Evolutionary conservation across 2,329 filamentous ascomycete genomes (phyloP), one percentile per base, ranked within the genome.

Genomic region (Fusarium globosum): DNA sequence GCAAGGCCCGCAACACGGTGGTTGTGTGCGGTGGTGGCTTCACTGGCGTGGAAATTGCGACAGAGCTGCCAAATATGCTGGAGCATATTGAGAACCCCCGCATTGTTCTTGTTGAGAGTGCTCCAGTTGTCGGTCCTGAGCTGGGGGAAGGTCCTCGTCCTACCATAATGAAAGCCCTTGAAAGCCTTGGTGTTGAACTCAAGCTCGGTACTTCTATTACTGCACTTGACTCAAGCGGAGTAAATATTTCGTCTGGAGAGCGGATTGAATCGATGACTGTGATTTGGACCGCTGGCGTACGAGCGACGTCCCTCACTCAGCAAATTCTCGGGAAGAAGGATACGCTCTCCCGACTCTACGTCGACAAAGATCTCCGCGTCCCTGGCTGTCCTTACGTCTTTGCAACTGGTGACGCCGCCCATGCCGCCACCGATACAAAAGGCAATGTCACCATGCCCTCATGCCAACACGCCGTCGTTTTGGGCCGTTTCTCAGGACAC

Each of bases 241-340:
- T 83, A 0, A 76, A 61, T 1, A 71, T 81, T 5, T 58, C 68
- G 4, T 78, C 74, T 2, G 82, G 81, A 2, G 81, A 83, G 58
- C 72, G 56, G 14, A 83, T 84, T 46, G 71, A 78, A 13, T 70
- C 81, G 1, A 62, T 74, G 20, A 84, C 82, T 0, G 76, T 76
- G 2, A 69, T 84, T 11, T 84, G 83, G 82, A 83, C 83, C 1
- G 82, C 80, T 1, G 82, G 82, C 0, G 71, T 83, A 38, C 63
- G 63, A 20, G 82, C 82, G 4, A 79, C 78, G 0, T 65, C 75
- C 1, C 69, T 84, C 28, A 81, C 82, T 0, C 60, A 76, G 21
- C 81, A 82, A 23, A 78, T 84, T n/a, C 62, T 74, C 0, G 78
- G 75, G 2, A 21, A 66, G 7, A 82, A 69, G 28, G 82, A 84